These are phyloP conservation scores for Citrus medica DNA, from an alignment of 345 rosid genomes.

Conservation along the genomic window DNA sequence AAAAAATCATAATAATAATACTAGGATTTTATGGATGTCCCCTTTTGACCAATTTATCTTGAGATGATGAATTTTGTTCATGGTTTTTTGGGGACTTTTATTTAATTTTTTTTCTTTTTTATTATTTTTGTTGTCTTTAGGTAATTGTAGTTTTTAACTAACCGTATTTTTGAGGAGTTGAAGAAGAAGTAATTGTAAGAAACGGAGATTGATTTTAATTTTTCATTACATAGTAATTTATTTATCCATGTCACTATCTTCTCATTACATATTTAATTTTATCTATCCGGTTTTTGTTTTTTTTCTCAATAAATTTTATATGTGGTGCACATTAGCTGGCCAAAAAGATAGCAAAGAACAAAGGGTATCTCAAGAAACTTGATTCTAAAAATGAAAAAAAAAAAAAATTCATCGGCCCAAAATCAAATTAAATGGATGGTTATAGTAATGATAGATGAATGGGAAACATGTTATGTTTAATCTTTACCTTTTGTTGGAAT, in stretches of 20 bases:
- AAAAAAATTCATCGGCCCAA: no score
- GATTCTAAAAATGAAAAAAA: background rate
- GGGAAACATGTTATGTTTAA: background rate
- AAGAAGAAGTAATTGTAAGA: constrained; percentile 16
- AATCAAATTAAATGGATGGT: no score
- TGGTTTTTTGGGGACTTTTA: background rate
- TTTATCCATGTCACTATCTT: background rate
- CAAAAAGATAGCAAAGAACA: background rate
- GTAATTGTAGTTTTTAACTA: constrained; percentile 14
- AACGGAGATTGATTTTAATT: constrained; percentile 18
- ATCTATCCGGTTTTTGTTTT: background rate
- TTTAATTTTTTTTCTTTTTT: background rate
- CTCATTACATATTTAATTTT: background rate
- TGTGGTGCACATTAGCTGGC: background rate
- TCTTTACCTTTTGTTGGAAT: no score
- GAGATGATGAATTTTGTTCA: constrained; percentile 17
- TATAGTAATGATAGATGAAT: background rate
- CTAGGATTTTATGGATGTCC: background rate
- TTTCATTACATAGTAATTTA: constrained; percentile 12
- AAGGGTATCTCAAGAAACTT: background rate
- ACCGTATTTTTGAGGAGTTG: constrained; percentile 13
- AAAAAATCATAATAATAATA: background rate
- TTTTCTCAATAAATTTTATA: background rate
- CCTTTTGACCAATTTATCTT: background rate
- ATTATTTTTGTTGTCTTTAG: background rate